These are phyloP conservation scores for Syzygium jambos DNA, from an alignment of 345 rosid genomes.

Conservation along the genomic window DNA sequence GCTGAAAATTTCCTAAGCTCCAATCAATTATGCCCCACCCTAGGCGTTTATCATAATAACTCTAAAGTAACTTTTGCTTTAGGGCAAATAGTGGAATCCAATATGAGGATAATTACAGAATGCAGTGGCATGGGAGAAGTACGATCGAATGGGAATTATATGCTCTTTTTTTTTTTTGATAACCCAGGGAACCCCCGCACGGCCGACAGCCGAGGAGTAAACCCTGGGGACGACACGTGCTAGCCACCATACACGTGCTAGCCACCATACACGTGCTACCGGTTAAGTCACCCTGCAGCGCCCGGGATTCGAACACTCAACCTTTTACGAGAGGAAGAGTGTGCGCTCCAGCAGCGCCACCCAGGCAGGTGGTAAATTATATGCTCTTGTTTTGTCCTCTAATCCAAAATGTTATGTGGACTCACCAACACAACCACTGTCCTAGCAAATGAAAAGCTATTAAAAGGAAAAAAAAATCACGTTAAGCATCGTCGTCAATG, in stretches of 20 bases:
- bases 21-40: background rate
- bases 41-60: background rate
- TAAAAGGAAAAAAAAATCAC: background rate
- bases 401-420: background rate
- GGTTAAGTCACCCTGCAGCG: too few relatives aligned
- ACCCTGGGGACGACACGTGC: too few relatives aligned
- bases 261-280: too few relatives aligned
- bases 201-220: too few relatives aligned
- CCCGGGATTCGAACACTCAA: too few relatives aligned
- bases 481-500: background rate
- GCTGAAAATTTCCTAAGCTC: background rate
- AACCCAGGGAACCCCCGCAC: too few relatives aligned
- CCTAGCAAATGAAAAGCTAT: background rate
- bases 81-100: background rate
- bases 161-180: background rate
- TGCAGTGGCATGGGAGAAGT: background rate
- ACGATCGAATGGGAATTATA: background rate
- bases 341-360: too few relatives aligned
- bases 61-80: background rate
- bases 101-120: background rate
- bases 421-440: background rate
- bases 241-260: too few relatives aligned
- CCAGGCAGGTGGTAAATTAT: too few relatives aligned
- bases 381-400: too few relatives aligned
- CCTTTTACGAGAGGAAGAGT: too few relatives aligned